phyloP scores from a whole-genome alignment of 1,284 basidiomycete species.

The Ustilago cynodontis region DNA sequence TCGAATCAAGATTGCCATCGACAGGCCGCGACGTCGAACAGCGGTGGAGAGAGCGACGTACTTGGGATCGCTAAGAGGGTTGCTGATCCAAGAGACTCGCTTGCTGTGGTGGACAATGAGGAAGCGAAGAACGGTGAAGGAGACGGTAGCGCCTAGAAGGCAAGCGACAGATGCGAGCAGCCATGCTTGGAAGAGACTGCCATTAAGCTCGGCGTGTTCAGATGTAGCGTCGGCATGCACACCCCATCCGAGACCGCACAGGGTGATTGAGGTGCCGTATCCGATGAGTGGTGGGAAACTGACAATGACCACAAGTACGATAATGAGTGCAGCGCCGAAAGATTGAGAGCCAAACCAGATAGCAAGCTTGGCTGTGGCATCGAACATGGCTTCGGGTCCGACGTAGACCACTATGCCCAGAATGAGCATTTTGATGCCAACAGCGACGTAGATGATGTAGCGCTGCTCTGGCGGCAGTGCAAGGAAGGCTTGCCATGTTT shows the following conservation, averaged over 20 bases:
- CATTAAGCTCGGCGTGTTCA: slow-evolving; percentile 15
- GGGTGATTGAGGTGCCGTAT: slow-evolving; percentile 61
- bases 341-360: slow-evolving; percentile 43
- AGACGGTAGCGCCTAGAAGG: slow-evolving; percentile 53
- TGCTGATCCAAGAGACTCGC: slow-evolving; percentile 24
- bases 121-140: slow-evolving; percentile 50
- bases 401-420: slow-evolving; percentile 27
- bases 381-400: slow-evolving; percentile 46
- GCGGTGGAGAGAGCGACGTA: slow-evolving; percentile 61
- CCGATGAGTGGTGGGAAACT: slow-evolving; percentile 63
- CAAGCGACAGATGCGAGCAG: slow-evolving; percentile 55
- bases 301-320: slow-evolving; percentile 42
- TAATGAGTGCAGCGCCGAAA: slow-evolving; percentile 42
- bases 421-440: slow-evolving; percentile 28
- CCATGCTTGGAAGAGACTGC: slow-evolving; percentile 53
- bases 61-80: slow-evolving; percentile 46
- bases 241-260: slow-evolving; percentile 63
- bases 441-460: slow-evolving; percentile 31
- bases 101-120: slow-evolving; percentile 33
- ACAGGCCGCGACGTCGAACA: slow-evolving; percentile 47
- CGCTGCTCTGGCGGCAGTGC: slow-evolving; percentile 32
- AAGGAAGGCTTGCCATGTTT: slow-evolving; percentile 23
- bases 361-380: slow-evolving; percentile 45
- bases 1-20: slow-evolving; percentile 63
- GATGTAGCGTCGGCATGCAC: slow-evolving; percentile 23